Base-by-base conservation (phyloP, 108 stramenopile genomes). In the Cyclotella sp. region DNA sequence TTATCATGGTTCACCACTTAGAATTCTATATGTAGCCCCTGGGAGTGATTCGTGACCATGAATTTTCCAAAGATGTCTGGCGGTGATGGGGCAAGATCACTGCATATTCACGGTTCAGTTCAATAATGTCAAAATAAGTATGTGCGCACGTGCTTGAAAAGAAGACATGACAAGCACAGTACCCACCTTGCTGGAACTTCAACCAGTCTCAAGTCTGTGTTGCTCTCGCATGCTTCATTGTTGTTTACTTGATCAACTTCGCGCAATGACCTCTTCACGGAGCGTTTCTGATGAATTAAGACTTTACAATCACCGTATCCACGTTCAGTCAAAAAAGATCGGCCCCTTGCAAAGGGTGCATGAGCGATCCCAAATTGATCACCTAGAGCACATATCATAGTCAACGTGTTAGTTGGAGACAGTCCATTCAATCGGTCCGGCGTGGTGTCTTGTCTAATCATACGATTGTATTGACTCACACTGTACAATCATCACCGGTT, bases 331-430 rank as follows among this genome's bases (percentile, higher is more conserved):
- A 96, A 71, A 68, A 91, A 91, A 11, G 89, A 81, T 15, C 95
- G 87, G 8, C 88, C 92, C 27, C 79, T 81, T 12, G 93, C 95
- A 76, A 94, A 96, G 0, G 93, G 95, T 28, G 91, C 82, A 81
- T 96, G 95, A 5, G 86, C 84, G 11, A 96, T 81, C 14, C 92
- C 95, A 73, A 84, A 94, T 61, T 96, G 93, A 85, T 96, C 95
- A 34, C 34, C 34, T 34, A 34, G n/a, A 34, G 34, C 6, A 5
- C 34, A 34, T 34, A 34, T 5, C 34, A 34, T 34, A 5, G 4
- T 34, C 34, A 34, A 6, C 4, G 6, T 2, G 34, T 34, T 34
- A 34, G 34, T 34, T 5, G 4, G 6, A 34, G 6, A 34, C 34
- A 34, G 34, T 34, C 34, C 34, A 34, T 34, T 34, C 34, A 34